Base-by-base conservation (phyloP, 495 filamentous ascomycete genomes). In the Tuber umbilicatum region DNA sequence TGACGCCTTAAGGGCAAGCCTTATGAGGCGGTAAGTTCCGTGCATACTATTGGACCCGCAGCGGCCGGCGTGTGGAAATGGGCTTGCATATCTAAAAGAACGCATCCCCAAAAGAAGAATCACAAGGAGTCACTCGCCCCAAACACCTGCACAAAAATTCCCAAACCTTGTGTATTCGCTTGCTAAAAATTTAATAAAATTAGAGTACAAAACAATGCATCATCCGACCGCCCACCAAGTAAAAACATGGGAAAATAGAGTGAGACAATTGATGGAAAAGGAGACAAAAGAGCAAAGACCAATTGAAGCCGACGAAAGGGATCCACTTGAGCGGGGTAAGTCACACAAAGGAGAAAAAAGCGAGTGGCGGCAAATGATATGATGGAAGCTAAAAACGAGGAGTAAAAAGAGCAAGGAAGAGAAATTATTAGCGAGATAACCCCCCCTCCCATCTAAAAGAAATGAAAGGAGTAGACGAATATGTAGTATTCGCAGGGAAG, bases 151-250 rank as follows among this genome's bases (percentile, higher is more conserved):
- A 60, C 27, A 60, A 60, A 60, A 60, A 60, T 60, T 27, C 50
- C n/a, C 31, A 35, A 64, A 35, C 14, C 27, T 19, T 35, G 31
- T 60, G 55, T 64, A 31, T 64, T 64, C 3, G 55, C 31, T 64
- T 35, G 55, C 14, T 64, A 17, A 35, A 64, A n/a, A 16, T 64
- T 64, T 64, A 31, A 35, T 64, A 64, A 64, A 64, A 64, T 64
- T 64, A 64, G 27, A 64, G 55, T 64, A 64, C 55, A 64, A 64
- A 31, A n/a, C n/a, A 64, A 64, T 16, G 27, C 55, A 64, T 35
- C 14, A 27, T 10, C 55, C 55, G 14, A 2, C 55, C 27, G 35
- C 27, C 27, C 55, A 64, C 27, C 27, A 5, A 35, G 14, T 35
- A 64, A 64, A 19, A 64, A 64, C 19, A 64, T n/a, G n/a, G n/a